phyloP scores from a whole-genome alignment of 2,329 filamentous ascomycete genomes.

The Phyllosticta citriasiana region DNA sequence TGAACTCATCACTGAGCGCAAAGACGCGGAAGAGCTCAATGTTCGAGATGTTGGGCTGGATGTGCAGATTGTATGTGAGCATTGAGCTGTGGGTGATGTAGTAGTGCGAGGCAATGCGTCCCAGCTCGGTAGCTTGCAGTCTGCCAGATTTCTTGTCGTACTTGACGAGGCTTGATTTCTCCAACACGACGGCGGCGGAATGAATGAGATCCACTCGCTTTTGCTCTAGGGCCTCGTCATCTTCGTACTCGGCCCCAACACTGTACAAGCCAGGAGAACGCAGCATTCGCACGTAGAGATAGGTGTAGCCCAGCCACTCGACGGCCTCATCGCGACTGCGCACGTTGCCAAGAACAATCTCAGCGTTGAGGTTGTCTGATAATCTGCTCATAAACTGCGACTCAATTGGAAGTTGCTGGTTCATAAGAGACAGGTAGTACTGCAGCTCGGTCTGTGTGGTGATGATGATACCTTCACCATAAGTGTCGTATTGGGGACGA shows the following conservation, averaged over 20 bases:
- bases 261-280: conserved; percentile 90
- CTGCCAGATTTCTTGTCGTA: conserved; percentile 91
- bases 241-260: conserved; percentile 89
- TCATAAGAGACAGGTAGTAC: conserved; percentile 92
- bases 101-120: conserved; percentile 93
- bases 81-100: conserved; percentile 96
- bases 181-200: conserved; percentile 77
- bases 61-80: conserved; percentile 91
- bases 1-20: conserved; percentile 93
- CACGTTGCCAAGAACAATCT: conserved; percentile 89
- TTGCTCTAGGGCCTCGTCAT: conserved; percentile 84
- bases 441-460: conserved; percentile 91
- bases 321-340: conserved; percentile 88
- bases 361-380: conserved; percentile 92
- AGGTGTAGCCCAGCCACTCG: conserved; percentile 98
- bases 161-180: conserved; percentile 80
- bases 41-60: conserved; percentile 83
- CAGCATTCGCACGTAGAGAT: conserved; percentile 95
- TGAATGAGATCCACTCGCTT: conserved; percentile 96
- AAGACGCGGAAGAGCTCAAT: conserved; percentile 97
- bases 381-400: conserved; percentile 89
- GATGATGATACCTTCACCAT: conserved; percentile 97
- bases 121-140: conserved; percentile 84
- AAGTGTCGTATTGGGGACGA: conserved; percentile 92
- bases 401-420: conserved; percentile 95